Base-by-base conservation (phyloP, 805 yeast species). In the Metahyphopichia silvanorum region DNA sequence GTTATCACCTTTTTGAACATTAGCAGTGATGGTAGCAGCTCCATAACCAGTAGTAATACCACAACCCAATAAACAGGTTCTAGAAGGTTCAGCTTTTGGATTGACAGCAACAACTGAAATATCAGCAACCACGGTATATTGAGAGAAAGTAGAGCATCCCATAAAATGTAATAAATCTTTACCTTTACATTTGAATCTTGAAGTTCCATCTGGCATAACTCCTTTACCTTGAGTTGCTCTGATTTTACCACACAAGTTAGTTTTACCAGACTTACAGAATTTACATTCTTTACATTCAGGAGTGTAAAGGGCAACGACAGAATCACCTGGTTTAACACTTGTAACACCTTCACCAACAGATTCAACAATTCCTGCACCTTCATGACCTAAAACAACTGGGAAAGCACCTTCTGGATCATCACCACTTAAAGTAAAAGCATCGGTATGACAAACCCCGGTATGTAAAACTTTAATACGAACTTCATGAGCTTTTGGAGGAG, bases 11-110 rank as follows among this genome's bases (percentile, higher is more conserved):
- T 77, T 73, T 55, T 83, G 80, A 38, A 94, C 91, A 49, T 86
- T 74, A 39, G 97, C 98, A 32, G 96, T 86, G 69, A 86, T 86
- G 49, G 85, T 76, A 34, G 97, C 98, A 32, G 98, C 96, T 63
- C 99, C 98, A 57, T 86, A 86, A 44, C 98, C 98, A 33, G 98
- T 93, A 34, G 98, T 93, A 53, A 93, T 86, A 71, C 98, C 98
- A 63, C 98, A 93, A 32, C 98, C 99, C 51, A 94, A 76, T 60
- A 94, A 67, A 70, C 98, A 88, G 24, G 89, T 84, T 55, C 82
- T 78, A 55, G 86, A 95, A 58, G 80, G 72, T 40, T 86, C 84
- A 38, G 96, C 97, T 44, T 76, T 63, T 38, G 82, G 81, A 60
- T 87, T 79, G 44, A 93, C 86, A 12, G 95, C 93, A 37, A 89